Evolutionary conservation across 2,329 filamentous ascomycete species (phyloP).

Genomic region (Fusarium piperis): DNA sequence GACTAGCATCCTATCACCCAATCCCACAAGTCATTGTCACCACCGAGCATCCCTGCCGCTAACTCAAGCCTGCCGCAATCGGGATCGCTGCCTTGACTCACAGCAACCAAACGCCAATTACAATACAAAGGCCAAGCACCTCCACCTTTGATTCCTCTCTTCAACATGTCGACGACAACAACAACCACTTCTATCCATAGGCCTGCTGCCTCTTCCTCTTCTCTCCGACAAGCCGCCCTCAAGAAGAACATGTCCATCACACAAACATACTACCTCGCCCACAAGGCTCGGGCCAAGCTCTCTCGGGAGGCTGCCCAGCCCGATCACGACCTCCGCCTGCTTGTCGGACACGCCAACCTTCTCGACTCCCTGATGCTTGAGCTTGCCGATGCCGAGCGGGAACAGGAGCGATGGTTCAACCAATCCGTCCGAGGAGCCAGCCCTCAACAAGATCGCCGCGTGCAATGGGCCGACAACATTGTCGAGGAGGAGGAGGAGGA

Average conservation of each 20-base stretch:
- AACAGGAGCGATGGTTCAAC: slow-evolving; percentile 99
- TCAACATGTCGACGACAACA: slow-evolving; percentile 46
- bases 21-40: slow-evolving; percentile 43
- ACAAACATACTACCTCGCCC: slow-evolving; percentile 97
- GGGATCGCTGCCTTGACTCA: slow-evolving; percentile 44
- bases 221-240: slow-evolving; percentile 49
- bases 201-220: slow-evolving; percentile 41
- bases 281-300: slow-evolving; percentile 96
- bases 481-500: slow-evolving; percentile 78
- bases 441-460: slow-evolving; percentile 70
- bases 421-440: slow-evolving; percentile 83
- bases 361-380: slow-evolving; percentile 94
- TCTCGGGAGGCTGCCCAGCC: slow-evolving; percentile 87
- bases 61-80: slow-evolving; percentile 42
- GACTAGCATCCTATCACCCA: slow-evolving; percentile 42
- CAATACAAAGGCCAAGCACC: slow-evolving; percentile 36
- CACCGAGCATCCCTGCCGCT: slow-evolving; percentile 45
- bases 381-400: slow-evolving; percentile 91
- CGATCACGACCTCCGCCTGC: slow-evolving; percentile 93
- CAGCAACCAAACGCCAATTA: slow-evolving; percentile 36
- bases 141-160: slow-evolving; percentile 22
- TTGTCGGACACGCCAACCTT: slow-evolving; percentile 98
- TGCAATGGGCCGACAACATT: slow-evolving; percentile 86
- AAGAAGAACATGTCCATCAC: slow-evolving; percentile 96
- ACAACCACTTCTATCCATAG: slow-evolving; percentile 35